Base-by-base conservation (phyloP, 2,329 filamentous ascomycete species). In the Arthrobotrys pseudoclavata region DNA sequence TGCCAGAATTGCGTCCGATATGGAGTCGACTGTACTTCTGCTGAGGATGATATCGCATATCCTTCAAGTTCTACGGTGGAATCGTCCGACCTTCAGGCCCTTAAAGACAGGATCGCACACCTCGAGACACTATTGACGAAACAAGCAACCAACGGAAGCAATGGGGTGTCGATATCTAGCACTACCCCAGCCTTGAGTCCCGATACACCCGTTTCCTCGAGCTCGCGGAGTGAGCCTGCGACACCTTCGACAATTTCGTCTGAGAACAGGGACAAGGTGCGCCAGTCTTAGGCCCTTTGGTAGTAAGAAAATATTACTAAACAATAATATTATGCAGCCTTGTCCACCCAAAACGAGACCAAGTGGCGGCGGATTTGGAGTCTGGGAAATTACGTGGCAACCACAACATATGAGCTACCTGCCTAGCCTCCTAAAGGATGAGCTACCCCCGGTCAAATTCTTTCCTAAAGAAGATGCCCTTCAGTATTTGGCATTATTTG, bases 1-100 rank as follows among this genome's bases (percentile, higher is more conserved):
- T 78, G 75, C 45, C 52, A 60, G n/a, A 72, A 78, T 53, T 78
- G 75, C 31, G 55, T 68, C 37, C 75, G 75, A 63, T 78, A 78
- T 52, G 75, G 75, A 31, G 75, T 78, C 24, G 48, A 69, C 40
- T 78, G 75, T 42, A 63, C 62, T 6, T 63, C 67, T 12, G 62
- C 68, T n/a, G 69, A 71, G 48, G 75, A 72, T 13, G 69, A 78
- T 29, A 78, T 78, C 22, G 22, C 75, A 37, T 71, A 68, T 50
- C 68, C 67, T 18, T 53, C 68, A 12, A 67, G 66, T 52, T 69
- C 75, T 37, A 64, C 40, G 24, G 45, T 78, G 20, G 75, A 78
- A 69, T 76, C 72, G 24, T 76, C 72, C 9, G 72, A 76, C 60
- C 66, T 76, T 13, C 72, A 76, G 34, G 75, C 75, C 10, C 47